Evolutionary conservation across 2,329 filamentous ascomycete species (phyloP).

Genomic region (Aspergillus phoenicis): DNA sequence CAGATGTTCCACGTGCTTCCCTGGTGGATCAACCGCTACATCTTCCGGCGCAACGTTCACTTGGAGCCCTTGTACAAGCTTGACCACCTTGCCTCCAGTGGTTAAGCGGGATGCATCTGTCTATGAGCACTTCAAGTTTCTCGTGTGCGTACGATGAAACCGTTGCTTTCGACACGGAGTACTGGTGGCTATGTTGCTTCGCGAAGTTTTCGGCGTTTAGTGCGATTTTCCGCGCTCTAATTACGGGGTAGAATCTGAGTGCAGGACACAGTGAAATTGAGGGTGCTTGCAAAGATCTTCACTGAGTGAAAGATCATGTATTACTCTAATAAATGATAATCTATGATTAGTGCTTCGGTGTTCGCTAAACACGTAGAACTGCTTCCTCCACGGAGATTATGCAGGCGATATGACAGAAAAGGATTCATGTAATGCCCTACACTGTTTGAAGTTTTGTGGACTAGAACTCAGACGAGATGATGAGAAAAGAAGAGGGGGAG

Average conservation of each 20-base stretch:
- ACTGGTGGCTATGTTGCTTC: not conserved
- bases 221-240: conserved; percentile 3
- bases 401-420: no score
- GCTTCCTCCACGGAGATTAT: not conserved
- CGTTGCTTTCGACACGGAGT: not conserved
- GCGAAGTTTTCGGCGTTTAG: not conserved
- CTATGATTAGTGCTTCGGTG: not conserved
- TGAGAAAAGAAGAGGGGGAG: not conserved
- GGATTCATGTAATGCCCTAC: no score
- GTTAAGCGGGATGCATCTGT: not conserved
- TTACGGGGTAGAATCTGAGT: conserved; percentile 1
- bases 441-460: no score
- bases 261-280: not conserved
- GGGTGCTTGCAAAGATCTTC: not conserved
- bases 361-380: not conserved
- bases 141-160: not conserved
- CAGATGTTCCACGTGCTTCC: conserved; percentile 60
- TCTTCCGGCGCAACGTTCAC: conserved; percentile 53
- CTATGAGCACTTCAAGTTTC: not conserved
- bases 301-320: conserved; percentile 4
- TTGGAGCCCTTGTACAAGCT: conserved; percentile 58
- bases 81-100: conserved; percentile 28
- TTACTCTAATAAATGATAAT: conserved; percentile 7
- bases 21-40: conserved; percentile 62
- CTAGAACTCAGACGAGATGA: not conserved